Evolutionary conservation across 768 basidiomycete species (phyloP), one percentile per base, ranked within the genome.

Genomic region (Panaeolus cyanescens): DNA sequence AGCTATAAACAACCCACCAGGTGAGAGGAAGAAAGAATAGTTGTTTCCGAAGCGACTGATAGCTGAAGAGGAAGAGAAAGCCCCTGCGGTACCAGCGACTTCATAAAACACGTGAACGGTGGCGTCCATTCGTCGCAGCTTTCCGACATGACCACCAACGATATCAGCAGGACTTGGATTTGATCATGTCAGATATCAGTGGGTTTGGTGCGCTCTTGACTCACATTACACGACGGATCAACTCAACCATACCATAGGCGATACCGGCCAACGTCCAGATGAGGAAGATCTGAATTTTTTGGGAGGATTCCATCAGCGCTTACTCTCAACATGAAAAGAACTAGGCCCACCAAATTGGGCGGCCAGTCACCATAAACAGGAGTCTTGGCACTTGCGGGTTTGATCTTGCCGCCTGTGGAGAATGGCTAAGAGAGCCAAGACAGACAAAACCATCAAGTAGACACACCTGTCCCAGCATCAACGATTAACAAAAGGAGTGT

Each of bases 201-300:
- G 40, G 13, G 22, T 22, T 28, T 4, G 4, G 8, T 7, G 7
- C 5, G 31, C 8, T 40, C 30, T 20, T 25, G 25, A 61, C 71
- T 31, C 56, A 72, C 74, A 74, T 75, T 28, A 75, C 73, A 57
- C 74, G 72, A 32, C 74, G 72, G 54, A 75, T 75, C 15, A 75
- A 67, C 39, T 74, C 73, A n/a, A 74, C 74, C 72, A 75, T 75
- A 53, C 74, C 74, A 54, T 74, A 73, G 3, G 71, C 65, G 25
- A 75, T 65, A 50, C 74, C 74, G 19, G 66, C 59, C 2, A 74
- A 54, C n/a, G 74, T 75, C 74, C 74, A 75, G 15, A 74, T 62
- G 37, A 75, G 64, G 64, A 74, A 74, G 19, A 75, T 71, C 72
- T 75, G 25, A 12, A 22, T 15, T 7, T 22, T 39, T 30, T 10